phyloP scores from a whole-genome alignment of 495 filamentous ascomycete genomes.

The Podospora pseudocomata region DNA sequence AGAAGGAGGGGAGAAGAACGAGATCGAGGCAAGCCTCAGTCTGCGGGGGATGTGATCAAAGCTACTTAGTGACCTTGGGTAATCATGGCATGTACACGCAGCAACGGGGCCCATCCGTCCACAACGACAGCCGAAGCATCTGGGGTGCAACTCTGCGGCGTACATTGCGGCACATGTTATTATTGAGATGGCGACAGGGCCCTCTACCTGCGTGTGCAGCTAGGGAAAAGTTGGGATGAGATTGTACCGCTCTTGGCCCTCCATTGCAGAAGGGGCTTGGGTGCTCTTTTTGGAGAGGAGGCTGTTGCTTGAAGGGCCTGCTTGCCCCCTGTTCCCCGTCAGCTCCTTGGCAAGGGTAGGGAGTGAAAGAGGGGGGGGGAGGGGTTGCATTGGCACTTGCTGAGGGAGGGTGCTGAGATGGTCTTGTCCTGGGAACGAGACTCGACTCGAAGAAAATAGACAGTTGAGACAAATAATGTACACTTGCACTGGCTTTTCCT shows the following conservation, averaged over 20 bases:
- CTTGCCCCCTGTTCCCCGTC: conserved; percentile 19
- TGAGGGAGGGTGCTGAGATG: not conserved
- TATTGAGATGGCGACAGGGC: conserved; percentile 37
- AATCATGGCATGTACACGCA: conserved; percentile 4
- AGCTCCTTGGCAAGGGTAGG: conserved; percentile 19
- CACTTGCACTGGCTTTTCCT: not conserved
- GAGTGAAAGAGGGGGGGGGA: conserved; percentile 17
- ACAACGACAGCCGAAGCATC: conserved; percentile 16
- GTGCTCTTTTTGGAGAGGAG: conserved; percentile 21
- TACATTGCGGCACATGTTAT: conserved; percentile 31
- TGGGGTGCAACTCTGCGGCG: conserved; percentile 28
- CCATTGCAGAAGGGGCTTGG: conserved; percentile 28
- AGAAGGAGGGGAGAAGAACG: conserved; percentile 13
- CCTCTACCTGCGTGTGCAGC: conserved; percentile 16
- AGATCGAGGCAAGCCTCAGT: conserved; percentile 20
- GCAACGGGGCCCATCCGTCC: conserved; percentile 14
- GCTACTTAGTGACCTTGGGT: conserved; percentile 1
- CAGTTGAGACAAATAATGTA: not conserved
- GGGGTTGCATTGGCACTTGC: not conserved
- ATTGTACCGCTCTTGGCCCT: conserved; percentile 25
- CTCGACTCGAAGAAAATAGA: not conserved
- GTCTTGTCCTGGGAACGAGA: not conserved
- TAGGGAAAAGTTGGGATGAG: conserved; percentile 29
- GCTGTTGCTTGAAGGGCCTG: conserved; percentile 15
- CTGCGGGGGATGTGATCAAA: conserved; percentile 28